These are phyloP conservation scores for Heliocybe sulcata DNA, from an alignment of 1,284 basidiomycete species.

Conservation along the genomic window DNA sequence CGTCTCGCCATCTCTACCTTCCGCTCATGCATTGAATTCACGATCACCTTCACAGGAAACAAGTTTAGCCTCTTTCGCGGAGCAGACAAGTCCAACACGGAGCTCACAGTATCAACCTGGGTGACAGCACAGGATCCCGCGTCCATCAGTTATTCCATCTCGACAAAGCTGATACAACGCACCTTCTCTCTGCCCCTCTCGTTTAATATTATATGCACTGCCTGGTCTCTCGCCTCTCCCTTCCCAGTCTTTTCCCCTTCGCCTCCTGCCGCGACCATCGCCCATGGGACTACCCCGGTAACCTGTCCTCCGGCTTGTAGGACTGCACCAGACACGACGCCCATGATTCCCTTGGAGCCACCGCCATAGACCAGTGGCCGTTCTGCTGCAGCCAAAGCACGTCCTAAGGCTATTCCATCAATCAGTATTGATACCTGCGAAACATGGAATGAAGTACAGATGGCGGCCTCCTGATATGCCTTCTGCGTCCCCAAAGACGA, in stretches of 20 bases:
- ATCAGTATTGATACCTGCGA: conserved; percentile 4
- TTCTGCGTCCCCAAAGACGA: conserved; percentile 60
- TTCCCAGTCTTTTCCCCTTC: conserved; percentile 42
- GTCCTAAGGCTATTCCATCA: conserved; percentile 52
- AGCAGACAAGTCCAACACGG: background rate
- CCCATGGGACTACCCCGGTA: conserved; percentile 77
- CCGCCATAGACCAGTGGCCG: conserved; percentile 84
- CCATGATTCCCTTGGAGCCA: conserved; percentile 83
- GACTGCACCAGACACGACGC: conserved; percentile 67
- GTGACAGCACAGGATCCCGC: background rate
- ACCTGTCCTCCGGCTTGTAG: conserved; percentile 67
- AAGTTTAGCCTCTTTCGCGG: background rate
- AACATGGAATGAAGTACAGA: conserved; percentile 38
- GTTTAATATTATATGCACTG: conserved; percentile 24
- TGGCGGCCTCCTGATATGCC: conserved; percentile 63
- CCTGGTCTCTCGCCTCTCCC: conserved; percentile 13
- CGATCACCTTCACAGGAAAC: conserved; percentile 46
- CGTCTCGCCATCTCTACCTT: conserved; percentile 85
- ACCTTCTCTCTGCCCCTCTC: conserved; percentile 39
- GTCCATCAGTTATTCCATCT: background rate
- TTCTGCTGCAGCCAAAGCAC: conserved; percentile 57
- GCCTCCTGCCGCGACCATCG: conserved; percentile 62
- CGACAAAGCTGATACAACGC: background rate
- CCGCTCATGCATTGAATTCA: conserved; percentile 87
- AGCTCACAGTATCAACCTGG: conserved; percentile 46